Conservation (phyloP, 495 filamentous ascomycete species). For the Saxophila tyrrhenica region DNA sequence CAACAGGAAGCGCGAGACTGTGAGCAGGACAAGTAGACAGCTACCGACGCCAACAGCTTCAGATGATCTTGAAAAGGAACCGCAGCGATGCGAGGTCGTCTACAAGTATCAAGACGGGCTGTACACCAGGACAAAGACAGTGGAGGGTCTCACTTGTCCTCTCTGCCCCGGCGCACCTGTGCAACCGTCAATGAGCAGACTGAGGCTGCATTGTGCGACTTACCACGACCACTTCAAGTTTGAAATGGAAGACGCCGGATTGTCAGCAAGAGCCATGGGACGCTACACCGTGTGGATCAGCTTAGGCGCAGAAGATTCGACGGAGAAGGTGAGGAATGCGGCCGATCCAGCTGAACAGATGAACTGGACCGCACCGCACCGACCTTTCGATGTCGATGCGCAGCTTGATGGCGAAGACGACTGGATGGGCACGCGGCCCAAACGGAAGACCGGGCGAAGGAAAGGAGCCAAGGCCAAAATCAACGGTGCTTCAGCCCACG, state of each 20-base stretch:
- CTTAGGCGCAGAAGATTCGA: background rate
- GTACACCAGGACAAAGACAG: background rate
- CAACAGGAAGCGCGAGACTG: constrained; percentile 1
- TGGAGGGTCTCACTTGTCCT: constrained; percentile 7
- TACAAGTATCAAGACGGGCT: constrained; percentile 3
- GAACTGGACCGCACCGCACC: constrained; percentile 11
- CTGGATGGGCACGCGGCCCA: background rate
- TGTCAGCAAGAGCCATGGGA: background rate
- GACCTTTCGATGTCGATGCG: constrained; percentile 12
- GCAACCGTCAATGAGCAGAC: background rate
- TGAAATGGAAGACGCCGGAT: background rate
- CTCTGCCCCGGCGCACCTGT: background rate
- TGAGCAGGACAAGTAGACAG: background rate
- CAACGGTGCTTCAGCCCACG: background rate
- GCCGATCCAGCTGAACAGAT: background rate
- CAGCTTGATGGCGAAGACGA: constrained; percentile 9
- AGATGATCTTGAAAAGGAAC: background rate
- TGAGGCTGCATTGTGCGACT: background rate
- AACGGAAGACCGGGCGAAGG: background rate
- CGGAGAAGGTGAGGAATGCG: background rate
- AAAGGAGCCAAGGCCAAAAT: background rate
- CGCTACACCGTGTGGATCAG: constrained; percentile 1
- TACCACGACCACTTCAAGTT: constrained; percentile 9
- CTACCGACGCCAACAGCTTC: constrained; percentile 7
- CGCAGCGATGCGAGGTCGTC: background rate